phyloP scores from a whole-genome alignment of 1,284 basidiomycete species.

The Meira nashicola region DNA sequence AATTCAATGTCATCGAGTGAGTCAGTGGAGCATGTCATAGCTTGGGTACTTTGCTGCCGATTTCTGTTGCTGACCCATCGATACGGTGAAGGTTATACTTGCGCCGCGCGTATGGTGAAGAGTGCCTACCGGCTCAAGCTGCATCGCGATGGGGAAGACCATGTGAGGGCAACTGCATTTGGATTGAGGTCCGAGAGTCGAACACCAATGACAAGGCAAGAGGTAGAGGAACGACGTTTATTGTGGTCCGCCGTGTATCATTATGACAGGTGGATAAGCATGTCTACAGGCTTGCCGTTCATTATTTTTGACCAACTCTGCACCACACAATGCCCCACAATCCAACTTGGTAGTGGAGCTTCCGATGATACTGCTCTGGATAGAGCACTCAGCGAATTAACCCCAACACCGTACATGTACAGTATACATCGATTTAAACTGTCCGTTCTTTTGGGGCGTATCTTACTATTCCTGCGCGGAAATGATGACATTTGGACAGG shows the following conservation, averaged over 20 bases:
- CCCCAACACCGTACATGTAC: constrained; percentile 2
- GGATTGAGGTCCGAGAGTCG: too few relatives aligned
- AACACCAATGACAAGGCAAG: background rate
- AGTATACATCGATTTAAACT: background rate
- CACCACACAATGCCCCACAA: background rate
- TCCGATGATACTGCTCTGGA: constrained; percentile 1
- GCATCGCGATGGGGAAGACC: background rate
- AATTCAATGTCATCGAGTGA: background rate
- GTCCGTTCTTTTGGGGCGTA: background rate
- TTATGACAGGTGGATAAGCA: constrained; percentile 1
- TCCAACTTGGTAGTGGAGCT: background rate
- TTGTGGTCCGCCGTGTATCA: constrained; percentile 1
- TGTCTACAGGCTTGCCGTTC: background rate
- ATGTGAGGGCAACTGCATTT: background rate
- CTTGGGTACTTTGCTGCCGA: background rate
- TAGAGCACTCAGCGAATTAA: background rate
- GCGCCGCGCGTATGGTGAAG: background rate
- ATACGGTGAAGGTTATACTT: constrained; percentile 1
- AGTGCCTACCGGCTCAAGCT: background rate
- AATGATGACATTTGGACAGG: background rate
- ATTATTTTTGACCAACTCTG: background rate
- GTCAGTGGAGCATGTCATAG: background rate
- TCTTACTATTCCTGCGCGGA: background rate
- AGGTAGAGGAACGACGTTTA: background rate
- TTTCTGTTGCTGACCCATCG: background rate